These are phyloP conservation scores for Cyclocybe aegerita DNA, from an alignment of 768 basidiomycete genomes.

Conservation along the genomic window DNA sequence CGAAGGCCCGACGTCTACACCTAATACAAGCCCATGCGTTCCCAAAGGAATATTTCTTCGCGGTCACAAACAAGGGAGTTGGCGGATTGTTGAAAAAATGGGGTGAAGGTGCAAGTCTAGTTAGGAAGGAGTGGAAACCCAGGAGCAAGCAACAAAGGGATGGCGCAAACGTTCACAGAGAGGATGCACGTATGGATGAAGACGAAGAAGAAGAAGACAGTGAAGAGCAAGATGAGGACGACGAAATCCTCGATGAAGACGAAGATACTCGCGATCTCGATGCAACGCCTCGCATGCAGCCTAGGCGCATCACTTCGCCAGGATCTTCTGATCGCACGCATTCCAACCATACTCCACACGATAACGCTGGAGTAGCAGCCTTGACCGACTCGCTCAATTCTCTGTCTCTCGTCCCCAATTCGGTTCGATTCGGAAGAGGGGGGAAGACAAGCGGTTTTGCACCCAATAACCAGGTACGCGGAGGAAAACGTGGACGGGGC, in stretches of 20 bases:
- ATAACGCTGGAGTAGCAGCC: constrained; percentile 38
- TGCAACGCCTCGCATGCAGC: constrained; percentile 25
- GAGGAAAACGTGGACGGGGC: constrained; percentile 22
- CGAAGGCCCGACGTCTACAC: constrained; percentile 77
- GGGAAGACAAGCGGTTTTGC: constrained; percentile 55
- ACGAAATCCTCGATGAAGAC: constrained; percentile 19
- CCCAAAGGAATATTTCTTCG: constrained; percentile 89
- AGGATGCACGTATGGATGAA: constrained; percentile 14
- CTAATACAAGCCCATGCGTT: constrained; percentile 80
- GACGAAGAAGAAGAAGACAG: constrained; percentile 25
- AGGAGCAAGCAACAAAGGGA: constrained; percentile 20
- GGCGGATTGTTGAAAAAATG: constrained; percentile 76
- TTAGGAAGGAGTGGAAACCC: constrained; percentile 70
- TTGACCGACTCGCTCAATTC: constrained; percentile 47
- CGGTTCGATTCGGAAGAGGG: constrained; percentile 75
- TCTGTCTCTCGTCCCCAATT: constrained; percentile 61
- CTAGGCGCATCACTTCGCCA: constrained; percentile 16
- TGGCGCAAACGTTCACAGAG: constrained; percentile 1
- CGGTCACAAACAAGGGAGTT: constrained; percentile 88
- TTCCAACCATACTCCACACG: constrained; percentile 7
- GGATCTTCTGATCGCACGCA: constrained; percentile 14
- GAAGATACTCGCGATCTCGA: constrained; percentile 22
- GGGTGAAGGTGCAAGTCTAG: constrained; percentile 83
- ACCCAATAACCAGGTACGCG: constrained; percentile 24
- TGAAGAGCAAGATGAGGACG: constrained; percentile 28